These are phyloP conservation scores for Pterocarpus macrocarpus DNA, from an alignment of 306 rosid genomes.

Conservation along the genomic window DNA sequence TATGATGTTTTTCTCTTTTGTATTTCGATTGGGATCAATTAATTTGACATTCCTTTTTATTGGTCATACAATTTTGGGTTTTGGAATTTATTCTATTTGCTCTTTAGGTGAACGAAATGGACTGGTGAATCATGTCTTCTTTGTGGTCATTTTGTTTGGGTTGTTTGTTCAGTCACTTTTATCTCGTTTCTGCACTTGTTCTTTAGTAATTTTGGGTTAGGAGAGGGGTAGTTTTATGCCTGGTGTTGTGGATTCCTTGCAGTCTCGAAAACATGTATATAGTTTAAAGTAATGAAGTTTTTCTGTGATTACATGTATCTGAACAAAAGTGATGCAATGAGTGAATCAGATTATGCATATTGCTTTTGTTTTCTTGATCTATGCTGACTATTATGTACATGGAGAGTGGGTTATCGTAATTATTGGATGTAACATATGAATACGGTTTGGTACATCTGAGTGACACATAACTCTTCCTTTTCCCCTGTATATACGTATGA, in stretches of 20 bases:
- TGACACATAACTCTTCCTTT: background rate
- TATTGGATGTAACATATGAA: background rate
- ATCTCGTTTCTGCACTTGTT: background rate
- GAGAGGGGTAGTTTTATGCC: background rate
- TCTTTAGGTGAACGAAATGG: slow-evolving; percentile 19
- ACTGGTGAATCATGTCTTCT: slow-evolving; percentile 10
- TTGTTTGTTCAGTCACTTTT: background rate
- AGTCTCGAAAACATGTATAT: background rate
- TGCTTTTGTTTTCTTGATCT: slow-evolving; percentile 8
- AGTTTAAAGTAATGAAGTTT: background rate
- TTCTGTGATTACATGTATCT: background rate
- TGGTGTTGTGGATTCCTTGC: slow-evolving; percentile 16
- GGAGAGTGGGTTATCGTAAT: background rate
- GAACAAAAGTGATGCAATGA: background rate
- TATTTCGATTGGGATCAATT: background rate
- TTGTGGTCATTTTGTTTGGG: slow-evolving; percentile 20
- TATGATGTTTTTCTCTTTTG: background rate
- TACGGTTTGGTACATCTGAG: background rate
- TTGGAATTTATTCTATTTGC: background rate
- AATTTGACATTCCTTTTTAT: background rate
- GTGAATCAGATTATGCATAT: background rate
- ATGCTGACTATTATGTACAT: background rate
- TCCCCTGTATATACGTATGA: background rate
- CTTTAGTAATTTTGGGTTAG: slow-evolving; percentile 14
- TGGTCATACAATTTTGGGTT: background rate